Base-by-base conservation (phyloP, 208 protist species). In the Crithidia fasciculata region DNA sequence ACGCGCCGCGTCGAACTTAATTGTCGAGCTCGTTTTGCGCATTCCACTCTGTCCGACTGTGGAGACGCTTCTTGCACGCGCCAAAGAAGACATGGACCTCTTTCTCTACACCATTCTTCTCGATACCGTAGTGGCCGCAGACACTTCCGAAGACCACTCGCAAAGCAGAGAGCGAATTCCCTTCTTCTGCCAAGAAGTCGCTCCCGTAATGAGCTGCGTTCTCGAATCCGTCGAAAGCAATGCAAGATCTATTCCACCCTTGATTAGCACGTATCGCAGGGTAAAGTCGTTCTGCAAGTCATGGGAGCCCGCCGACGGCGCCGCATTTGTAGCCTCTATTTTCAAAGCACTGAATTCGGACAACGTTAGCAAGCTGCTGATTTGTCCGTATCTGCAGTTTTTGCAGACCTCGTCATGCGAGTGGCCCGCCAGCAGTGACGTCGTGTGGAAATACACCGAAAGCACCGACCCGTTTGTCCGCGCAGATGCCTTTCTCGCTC, bases 381-480 rank as follows among this genome's bases (percentile, higher is more conserved):
- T 65, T 4, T 80, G 74, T 60, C 74, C 74, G 2, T 71, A 64
- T 60, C 54, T 80, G 41, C 74, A 74, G 41, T 80, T 80, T 74
- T 50, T 80, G 40, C 68, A 74, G n/a, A 39, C 44, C 19, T 66
- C 74, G 5, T 66, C 74, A 8, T 49, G 12, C 37, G 57, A 45
- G 9, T 66, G 67, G 68, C 44, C n/a, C 36, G 39, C 12, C 8
- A 13, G 16, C 41, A 53, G 37, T 9, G 36, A 2, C 18, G 47
- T 16, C 5, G 16, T 80, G 4, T 70, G 68, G 74, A 36, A 53
- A 37, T 62, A 73, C 5, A 66, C 68, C 0, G 54, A 44, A 5
- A 66, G 40, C 47, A 16, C 18, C 2, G 74, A 80, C 41, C 74
- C 74, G 8, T 80, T 80, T 74, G 74, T 80, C 37, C 74, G 74